Base-by-base conservation (phyloP, 78 protist genomes). In the Protostelium mycophagum region DNA sequence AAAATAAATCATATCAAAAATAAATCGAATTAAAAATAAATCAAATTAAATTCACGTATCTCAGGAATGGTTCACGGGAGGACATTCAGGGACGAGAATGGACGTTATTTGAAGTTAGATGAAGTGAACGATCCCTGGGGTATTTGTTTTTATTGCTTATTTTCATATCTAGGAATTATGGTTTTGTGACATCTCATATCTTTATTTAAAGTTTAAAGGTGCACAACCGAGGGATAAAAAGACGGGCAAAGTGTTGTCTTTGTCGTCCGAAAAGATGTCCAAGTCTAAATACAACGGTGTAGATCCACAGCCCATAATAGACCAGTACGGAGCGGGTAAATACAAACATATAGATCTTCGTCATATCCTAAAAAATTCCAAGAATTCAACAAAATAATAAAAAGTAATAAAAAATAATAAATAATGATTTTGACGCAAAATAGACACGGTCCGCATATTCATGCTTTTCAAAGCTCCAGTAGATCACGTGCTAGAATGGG, bases 241-340 rank as follows among this genome's bases (percentile, higher is more conserved):
- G 28, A 37, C 92, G 0, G 90, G 88, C 63, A 73, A 83, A 34
- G n/a, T n/a, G 23, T 88, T 88, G 0, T 36, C 36, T 9, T 28
- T 86, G 37, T 83, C 94, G 29, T 85, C 37, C 31, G 98, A 95
- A 88, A 96, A 95, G 88, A 95, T 96, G 98, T 91, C 95, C 84
- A 97, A 97, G 90, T 91, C 96, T 1, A 97, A 97, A 83, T 89
- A 87, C 87, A 97, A 97, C 88, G 98, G 98, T 86, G 95, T 96
- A 0, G 98, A 91, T 90, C 98, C 98, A 34, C 37, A 35, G 88
- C 91, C 87, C 83, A 93, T 90, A 51, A 90, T 90, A n/a, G 86
- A 90, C 34, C 83, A 87, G 85, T 93, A 90, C 90, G 93, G 91
- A 38, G 91, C 95, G 23, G 95, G 89, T 88, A 84, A 87, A 35